Evolutionary conservation across 1,139 yeast species (phyloP), one percentile per base, ranked within the genome.

Genomic region (Spencermartinsiella ligniputridi): DNA sequence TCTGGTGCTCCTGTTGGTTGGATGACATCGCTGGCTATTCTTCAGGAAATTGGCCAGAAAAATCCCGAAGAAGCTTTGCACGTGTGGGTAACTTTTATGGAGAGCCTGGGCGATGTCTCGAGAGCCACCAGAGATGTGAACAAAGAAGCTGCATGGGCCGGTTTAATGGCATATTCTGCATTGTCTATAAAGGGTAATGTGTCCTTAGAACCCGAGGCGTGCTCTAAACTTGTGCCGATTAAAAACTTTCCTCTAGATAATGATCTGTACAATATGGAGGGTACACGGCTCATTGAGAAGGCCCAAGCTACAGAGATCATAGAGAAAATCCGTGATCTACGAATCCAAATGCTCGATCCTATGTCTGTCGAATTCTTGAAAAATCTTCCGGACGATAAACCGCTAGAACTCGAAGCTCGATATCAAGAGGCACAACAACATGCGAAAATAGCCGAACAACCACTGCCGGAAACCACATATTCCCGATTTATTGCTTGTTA

Each of bases 401-500:
- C 57, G 8, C 38, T 54, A 29, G 58, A 53, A 34, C 50, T 58
- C 27, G 60, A 52, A 40, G 44, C 39, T 22, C 48, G 52, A 15
- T 60, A 55, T 35, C 40, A 47, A 12, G 64, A 60, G 36, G 58
- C 56, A 18, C 41, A 49, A 21, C 44, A 44, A 16, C 50, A 50
- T 39, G 38, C 55, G 16, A 40, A 40, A 5, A 35, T 38, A 13
- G 41, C 43, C 19, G 55, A 51, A 3, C 37, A 37, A 12, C 48
- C 51, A 32, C 45, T 67, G 15, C 51, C 63, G 11, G 70, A 66
- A 46, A 46, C 49, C 11, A 49, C 58, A 12, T 66, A 62, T 38
- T 62, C 68, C 2, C 58, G 63, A 20, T 68, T 63, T 45, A 69
- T 71, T 54, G 47, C 57, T 15, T 56, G 66, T 39, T 68, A 62